Conservation (phyloP, 805 yeast genomes). For the Wickerhamomyces rabaulensis region DNA sequence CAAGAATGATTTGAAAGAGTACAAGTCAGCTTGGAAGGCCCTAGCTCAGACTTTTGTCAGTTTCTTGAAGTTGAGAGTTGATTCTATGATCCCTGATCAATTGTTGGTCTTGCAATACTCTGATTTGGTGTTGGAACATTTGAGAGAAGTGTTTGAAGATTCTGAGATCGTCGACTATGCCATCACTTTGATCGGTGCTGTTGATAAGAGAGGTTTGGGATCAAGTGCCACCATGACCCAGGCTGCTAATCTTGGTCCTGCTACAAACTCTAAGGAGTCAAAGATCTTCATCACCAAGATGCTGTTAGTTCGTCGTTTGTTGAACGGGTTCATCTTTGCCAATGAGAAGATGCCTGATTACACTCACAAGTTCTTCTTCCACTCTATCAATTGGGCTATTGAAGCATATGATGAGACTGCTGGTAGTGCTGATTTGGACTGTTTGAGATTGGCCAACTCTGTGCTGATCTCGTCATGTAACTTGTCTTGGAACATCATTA, state of each 20-base stretch:
- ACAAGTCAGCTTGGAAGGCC: constrained; percentile 23
- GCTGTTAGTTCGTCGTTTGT: constrained; percentile 52
- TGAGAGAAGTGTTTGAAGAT: constrained; percentile 35
- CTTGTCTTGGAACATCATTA: constrained; percentile 31
- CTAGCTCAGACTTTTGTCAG: constrained; percentile 30
- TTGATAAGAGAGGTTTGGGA: constrained; percentile 49
- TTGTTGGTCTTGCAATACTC: constrained; percentile 53
- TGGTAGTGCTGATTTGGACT: constrained; percentile 42
- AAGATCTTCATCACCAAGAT: constrained; percentile 59
- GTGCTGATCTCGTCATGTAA: constrained; percentile 46
- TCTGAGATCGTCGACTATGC: constrained; percentile 36
- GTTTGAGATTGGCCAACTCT: constrained; percentile 59
- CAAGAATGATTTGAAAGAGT: constrained; percentile 16
- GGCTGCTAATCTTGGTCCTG: constrained; percentile 30
- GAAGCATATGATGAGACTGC: constrained; percentile 45
- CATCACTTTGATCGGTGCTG: constrained; percentile 42
- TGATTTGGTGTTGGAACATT: constrained; percentile 46
- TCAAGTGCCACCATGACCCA: constrained; percentile 3
- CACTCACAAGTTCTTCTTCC: constrained; percentile 41
- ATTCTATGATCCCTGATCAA: constrained; percentile 54
- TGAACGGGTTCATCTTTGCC: constrained; percentile 30
- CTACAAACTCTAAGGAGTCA: constrained; percentile 25
- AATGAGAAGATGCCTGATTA: constrained; percentile 25
- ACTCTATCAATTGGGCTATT: constrained; percentile 51
- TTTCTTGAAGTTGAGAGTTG: constrained; percentile 45